Conservation (phyloP, 2,329 filamentous ascomycete genomes). For the Colletotrichum brevisporum region DNA sequence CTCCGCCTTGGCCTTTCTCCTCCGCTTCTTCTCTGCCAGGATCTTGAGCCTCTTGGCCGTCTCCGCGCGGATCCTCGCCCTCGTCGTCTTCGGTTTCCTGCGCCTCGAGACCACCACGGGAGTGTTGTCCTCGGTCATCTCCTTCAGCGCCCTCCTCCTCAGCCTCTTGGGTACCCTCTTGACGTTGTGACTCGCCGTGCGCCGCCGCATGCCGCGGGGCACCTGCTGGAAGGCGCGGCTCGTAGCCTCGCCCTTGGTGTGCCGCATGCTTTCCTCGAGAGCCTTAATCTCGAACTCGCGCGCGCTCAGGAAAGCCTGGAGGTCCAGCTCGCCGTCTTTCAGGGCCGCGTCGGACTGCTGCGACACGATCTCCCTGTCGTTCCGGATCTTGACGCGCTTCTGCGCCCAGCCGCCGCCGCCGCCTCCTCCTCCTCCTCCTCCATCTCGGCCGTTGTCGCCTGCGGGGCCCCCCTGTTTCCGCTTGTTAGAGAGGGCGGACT, state of each 20-base stretch:
- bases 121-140: conserved; percentile 93
- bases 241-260: conserved; percentile 73
- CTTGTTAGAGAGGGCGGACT: conserved; percentile 43
- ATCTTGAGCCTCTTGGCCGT: conserved; percentile 79
- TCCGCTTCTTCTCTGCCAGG: conserved; percentile 70
- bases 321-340: conserved; percentile 84
- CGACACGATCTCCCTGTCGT: conserved; percentile 64
- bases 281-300: conserved; percentile 92
- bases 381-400: conserved; percentile 63
- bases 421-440: conserved; percentile 18
- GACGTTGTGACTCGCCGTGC: conserved; percentile 95
- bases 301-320: conserved; percentile 86
- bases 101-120: conserved; percentile 79
- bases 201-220: conserved; percentile 84
- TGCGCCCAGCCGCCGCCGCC: conserved; percentile 45
- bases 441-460: conserved; percentile 43
- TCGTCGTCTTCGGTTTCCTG: conserved; percentile 72
- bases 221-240: conserved; percentile 92
- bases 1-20: conserved; percentile 55
- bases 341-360: conserved; percentile 66
- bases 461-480: conserved; percentile 45
- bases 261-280: conserved; percentile 84
- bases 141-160: conserved; percentile 74
- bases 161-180: conserved; percentile 88
- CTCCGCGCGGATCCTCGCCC: conserved; percentile 77